Evolutionary conservation across 768 basidiomycete genomes (phyloP), one percentile per base, ranked within the genome.

Genomic region (Phylloporus sp.): DNA sequence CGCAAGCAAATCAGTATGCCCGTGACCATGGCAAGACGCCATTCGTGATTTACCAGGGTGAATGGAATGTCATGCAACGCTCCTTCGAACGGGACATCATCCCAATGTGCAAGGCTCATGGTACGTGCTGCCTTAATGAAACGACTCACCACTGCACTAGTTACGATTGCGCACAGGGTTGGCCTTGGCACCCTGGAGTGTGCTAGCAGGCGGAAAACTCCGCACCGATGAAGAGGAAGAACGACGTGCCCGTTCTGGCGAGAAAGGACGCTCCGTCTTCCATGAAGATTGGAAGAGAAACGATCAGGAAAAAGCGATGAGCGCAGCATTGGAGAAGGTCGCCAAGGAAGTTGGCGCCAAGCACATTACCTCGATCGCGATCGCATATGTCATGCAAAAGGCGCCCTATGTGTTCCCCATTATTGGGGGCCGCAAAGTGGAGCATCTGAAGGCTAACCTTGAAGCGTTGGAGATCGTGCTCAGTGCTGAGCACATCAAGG

Each of bases 351-450:
- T 81, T 6, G 80, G 80, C 0, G 72, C 73, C 4, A 70, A 76
- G 56, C 64, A 66, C 44, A 70, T 83, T 55, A 75, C 74, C 8
- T 66, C 81, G 36, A 65, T 61, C 10, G 60, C 62, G 18, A 49
- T 82, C 52, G 78, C 79, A 15, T 81, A 80, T 51, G 65, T 82
- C 9, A 68, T 82, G 66, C 76, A 80, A 38, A 83, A 81, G 61
- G 70, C 75, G 6, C 73, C 76, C 0, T 79, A 71, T 46, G 77
- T 79, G 0, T 80, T 81, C 65, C 78, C 78, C 0, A 70, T 80
- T 50, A 62, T 80, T 24, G 79, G 79, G 5, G 75, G 78, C 0
- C 70, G 78, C 45, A 83, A 80, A 57, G 64, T 79, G 38, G 78
- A 79, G 59, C 77, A 82, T 31, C 62, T 82, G 20, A 42, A 67